These are phyloP conservation scores for Tremella fuciformis DNA, from an alignment of 768 basidiomycete species.

Conservation along the genomic window DNA sequence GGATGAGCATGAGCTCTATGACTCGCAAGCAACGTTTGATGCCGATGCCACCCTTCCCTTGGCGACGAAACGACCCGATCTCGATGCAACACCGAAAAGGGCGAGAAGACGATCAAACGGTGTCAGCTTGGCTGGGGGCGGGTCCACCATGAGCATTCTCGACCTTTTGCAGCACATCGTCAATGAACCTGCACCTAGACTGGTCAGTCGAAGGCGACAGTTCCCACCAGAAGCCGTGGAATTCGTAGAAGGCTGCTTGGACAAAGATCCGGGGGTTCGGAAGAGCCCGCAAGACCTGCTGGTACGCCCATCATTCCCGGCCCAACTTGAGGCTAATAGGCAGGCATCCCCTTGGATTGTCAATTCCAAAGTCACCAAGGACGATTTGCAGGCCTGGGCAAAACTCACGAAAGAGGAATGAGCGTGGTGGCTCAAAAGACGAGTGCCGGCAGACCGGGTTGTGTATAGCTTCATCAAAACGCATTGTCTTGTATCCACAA, in stretches of 20 bases:
- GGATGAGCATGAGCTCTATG: constrained; percentile 14
- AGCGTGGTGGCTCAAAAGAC: neutral
- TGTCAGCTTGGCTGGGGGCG: constrained; percentile 87
- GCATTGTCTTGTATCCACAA: too few relatives aligned
- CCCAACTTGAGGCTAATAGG: constrained; percentile 6
- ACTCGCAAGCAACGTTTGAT: constrained; percentile 15
- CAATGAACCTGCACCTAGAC: constrained; percentile 89
- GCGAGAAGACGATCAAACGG: constrained; percentile 83
- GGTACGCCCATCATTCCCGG: constrained; percentile 38
- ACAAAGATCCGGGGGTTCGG: constrained; percentile 81
- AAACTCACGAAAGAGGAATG: constrained; percentile 2
- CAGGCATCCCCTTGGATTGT: constrained; percentile 41
- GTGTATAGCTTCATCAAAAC: too few relatives aligned
- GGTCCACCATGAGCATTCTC: constrained; percentile 96
- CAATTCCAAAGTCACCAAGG: constrained; percentile 29
- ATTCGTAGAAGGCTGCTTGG: constrained; percentile 84
- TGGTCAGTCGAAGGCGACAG: constrained; percentile 63
- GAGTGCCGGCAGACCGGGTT: neutral
- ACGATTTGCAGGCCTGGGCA: constrained; percentile 34
- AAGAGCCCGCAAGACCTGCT: constrained; percentile 80
- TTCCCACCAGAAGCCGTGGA: constrained; percentile 71
- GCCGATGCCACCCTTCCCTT: constrained; percentile 43
- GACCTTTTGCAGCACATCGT: constrained; percentile 97
- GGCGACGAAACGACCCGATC: constrained; percentile 36
- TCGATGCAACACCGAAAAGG: constrained; percentile 56